Conservation (phyloP, 331 rosid species). For the Rosa hybrid region DNA sequence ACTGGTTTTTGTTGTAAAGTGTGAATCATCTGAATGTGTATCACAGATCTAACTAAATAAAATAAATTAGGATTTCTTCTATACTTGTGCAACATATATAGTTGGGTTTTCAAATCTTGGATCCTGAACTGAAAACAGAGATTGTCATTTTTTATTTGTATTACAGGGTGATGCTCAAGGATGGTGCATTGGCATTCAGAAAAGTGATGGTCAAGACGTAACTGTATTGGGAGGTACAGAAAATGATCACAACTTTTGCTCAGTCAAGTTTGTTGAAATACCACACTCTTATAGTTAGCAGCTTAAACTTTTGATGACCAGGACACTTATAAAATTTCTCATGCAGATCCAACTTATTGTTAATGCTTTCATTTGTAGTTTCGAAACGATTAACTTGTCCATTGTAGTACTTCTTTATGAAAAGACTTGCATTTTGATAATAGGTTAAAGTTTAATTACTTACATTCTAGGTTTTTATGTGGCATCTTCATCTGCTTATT, state of each 20-base stretch:
- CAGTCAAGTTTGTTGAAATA: neutral
- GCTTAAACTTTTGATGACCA: neutral
- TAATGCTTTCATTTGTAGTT: neutral
- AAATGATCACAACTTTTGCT: constrained; percentile 1
- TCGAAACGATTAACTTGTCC: neutral
- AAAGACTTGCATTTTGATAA: neutral
- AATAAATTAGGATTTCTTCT: neutral
- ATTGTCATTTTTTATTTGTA: neutral
- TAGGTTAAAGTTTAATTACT: neutral
- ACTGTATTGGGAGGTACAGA: constrained; percentile 72
- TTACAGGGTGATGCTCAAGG: constrained; percentile 52
- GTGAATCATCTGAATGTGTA: neutral
- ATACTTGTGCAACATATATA: neutral
- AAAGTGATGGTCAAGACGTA: constrained; percentile 50
- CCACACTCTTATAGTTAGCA: neutral
- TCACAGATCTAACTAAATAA: neutral
- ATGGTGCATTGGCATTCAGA: constrained; percentile 83
- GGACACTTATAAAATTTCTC: neutral
- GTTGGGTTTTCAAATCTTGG: neutral
- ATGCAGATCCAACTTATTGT: neutral
- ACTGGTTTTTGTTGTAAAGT: neutral
- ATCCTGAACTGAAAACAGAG: neutral
- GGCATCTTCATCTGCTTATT: constrained; percentile 7
- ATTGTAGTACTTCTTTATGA: neutral
- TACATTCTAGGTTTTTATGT: neutral